phyloP scores from a whole-genome alignment of 2,329 filamentous ascomycete species.

The Fusarium veterinarium region DNA sequence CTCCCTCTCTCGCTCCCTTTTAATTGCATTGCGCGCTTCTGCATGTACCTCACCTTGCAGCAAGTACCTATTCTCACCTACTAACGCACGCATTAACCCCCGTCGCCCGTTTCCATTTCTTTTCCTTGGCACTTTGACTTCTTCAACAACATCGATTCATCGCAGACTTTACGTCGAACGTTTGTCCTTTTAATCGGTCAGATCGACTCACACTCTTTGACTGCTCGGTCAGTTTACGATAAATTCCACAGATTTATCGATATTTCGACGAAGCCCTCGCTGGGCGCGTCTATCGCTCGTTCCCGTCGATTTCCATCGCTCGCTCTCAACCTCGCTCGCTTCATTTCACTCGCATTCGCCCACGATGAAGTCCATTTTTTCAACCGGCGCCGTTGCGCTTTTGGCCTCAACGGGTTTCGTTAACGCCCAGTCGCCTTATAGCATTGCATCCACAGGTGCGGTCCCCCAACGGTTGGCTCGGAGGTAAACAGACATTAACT shows the following conservation, averaged over 20 bases:
- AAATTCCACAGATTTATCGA: neutral
- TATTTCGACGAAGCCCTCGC: constrained; percentile 17
- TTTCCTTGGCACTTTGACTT: constrained; percentile 43
- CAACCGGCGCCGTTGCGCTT: constrained; percentile 37
- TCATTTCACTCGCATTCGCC: neutral
- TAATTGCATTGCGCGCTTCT: constrained; percentile 24
- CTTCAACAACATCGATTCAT: constrained; percentile 40
- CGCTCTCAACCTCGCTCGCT: constrained; percentile 17
- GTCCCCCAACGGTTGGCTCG: neutral
- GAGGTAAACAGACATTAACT: constrained; percentile 27
- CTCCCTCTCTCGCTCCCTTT: constrained; percentile 26
- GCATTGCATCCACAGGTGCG: constrained; percentile 42
- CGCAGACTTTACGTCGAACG: constrained; percentile 24
- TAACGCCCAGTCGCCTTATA: constrained; percentile 41
- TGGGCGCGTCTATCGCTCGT: constrained; percentile 35
- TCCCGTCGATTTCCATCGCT: neutral
- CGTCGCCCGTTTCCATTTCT: constrained; percentile 33
- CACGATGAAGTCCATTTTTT: constrained; percentile 40
- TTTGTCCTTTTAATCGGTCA: constrained; percentile 4
- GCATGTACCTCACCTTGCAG: constrained; percentile 7
- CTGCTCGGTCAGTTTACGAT: constrained; percentile 4
- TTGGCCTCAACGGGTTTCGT: constrained; percentile 37
- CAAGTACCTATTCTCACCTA: constrained; percentile 6
- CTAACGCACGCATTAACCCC: constrained; percentile 16
- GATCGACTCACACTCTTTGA: constrained; percentile 12